Percentiles rank a stretch among this genome's conserved stretches.
Evolutionary conservation across 1,284 basidiomycete species (phyloP).

Genomic region (Moniliella sp.): DNA sequence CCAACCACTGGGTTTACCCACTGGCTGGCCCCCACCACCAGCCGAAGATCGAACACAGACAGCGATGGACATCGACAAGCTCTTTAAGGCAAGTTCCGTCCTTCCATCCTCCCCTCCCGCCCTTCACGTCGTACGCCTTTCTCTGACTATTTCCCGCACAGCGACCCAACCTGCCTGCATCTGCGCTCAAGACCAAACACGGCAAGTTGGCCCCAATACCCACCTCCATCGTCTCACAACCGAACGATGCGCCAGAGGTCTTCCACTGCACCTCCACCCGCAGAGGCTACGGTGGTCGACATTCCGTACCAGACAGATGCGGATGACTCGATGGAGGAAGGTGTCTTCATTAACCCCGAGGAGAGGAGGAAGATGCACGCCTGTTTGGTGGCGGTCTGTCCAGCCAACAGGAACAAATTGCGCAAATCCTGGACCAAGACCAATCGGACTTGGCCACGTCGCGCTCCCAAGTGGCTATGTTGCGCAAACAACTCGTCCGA

Average conservation of each 20-base stretch:
- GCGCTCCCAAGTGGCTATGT: too few species aligned
- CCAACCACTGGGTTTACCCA: too few species aligned
- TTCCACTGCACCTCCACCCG: slow-evolving; percentile 1
- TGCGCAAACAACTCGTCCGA: slow-evolving; percentile 49
- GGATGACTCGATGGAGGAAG: slow-evolving; percentile 7
- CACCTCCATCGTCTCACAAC: not conserved
- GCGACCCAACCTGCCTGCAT: slow-evolving; percentile 22
- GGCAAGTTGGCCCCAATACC: slow-evolving; percentile 9
- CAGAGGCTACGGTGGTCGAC: not conserved
- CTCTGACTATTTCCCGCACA: slow-evolving; percentile 1
- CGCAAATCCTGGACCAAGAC: slow-evolving; percentile 23
- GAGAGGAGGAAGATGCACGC: slow-evolving; percentile 25
- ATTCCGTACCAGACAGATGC: slow-evolving; percentile 2
- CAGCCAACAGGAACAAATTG: slow-evolving; percentile 19
- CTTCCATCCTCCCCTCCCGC: not conserved
- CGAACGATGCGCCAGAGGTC: not conserved
- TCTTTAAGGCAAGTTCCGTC: slow-evolving; percentile 20
- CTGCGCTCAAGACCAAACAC: slow-evolving; percentile 24
- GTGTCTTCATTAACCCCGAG: too few species aligned
- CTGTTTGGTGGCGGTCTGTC: slow-evolving; percentile 30
- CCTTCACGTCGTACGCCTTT: not conserved
- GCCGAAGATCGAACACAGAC: too few species aligned
- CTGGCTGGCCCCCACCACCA: too few species aligned
- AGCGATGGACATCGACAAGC: slow-evolving; percentile 30
- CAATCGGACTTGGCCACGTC: too few species aligned